These are phyloP conservation scores for Rhipidocladum racemiflorum DNA, from an alignment of 176 grass and related monocot genomes.

Conservation along the genomic window DNA sequence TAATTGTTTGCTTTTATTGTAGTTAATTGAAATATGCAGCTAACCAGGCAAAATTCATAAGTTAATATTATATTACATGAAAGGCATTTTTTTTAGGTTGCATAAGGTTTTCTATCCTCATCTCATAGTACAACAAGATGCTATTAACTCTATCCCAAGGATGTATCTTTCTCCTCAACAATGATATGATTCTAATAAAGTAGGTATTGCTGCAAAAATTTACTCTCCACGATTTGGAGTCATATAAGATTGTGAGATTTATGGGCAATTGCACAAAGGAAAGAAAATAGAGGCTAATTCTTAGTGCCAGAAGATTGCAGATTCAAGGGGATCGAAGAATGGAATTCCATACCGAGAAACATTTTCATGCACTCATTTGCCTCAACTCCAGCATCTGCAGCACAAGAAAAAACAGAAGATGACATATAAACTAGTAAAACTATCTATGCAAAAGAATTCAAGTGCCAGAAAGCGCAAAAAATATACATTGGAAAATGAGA, in stretches of 20 bases:
- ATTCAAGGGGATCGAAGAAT: background rate
- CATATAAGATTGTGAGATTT: background rate
- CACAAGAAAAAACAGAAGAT: slow-evolving; percentile 20
- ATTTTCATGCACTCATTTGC: slow-evolving; percentile 84
- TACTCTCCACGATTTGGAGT: background rate
- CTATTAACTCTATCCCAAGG: background rate
- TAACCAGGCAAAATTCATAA: background rate
- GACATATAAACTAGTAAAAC: background rate
- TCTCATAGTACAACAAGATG: background rate
- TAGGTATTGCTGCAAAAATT: background rate
- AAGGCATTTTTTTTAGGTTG: background rate
- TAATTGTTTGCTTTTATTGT: background rate
- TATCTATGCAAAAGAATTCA: background rate
- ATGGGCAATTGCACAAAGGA: background rate
- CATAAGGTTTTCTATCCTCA: background rate
- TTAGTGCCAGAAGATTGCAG: slow-evolving; percentile 1
- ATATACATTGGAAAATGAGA: background rate
- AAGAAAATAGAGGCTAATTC: background rate
- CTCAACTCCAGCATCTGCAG: slow-evolving; percentile 71
- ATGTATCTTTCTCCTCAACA: background rate
- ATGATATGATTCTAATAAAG: background rate
- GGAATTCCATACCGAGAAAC: slow-evolving; percentile 60
- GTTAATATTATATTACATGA: background rate
- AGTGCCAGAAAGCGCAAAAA: background rate
- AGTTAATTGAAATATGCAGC: background rate